Conservation (phyloP, 2,329 filamentous ascomycete species). For the Cordyceps cateniannulata region DNA sequence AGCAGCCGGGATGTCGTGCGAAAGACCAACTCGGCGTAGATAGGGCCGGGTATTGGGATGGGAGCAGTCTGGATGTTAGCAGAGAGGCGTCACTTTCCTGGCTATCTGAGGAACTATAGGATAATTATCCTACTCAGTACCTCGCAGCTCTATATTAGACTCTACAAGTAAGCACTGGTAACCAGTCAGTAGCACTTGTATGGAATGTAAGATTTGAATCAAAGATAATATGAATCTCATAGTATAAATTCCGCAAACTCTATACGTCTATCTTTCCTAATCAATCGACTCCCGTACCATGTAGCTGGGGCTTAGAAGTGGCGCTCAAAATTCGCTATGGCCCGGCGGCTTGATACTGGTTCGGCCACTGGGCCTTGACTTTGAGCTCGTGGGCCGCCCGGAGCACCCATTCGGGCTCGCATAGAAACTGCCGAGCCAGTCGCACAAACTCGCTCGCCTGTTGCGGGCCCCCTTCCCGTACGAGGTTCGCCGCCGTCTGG, state of each 20-base stretch:
- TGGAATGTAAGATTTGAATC: no score
- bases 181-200: no score
- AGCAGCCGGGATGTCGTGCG: conserved; percentile 24
- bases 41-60: not conserved
- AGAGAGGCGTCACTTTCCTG: not conserved
- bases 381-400: conserved; percentile 65
- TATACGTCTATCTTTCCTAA: no score
- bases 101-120: not conserved
- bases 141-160: no score
- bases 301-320: no score
- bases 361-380: conserved; percentile 64
- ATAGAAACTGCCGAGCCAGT: conserved; percentile 71
- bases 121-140: no score
- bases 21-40: not conserved
- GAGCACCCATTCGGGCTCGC: conserved; percentile 74
- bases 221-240: no score
- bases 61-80: not conserved
- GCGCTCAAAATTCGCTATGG: no score
- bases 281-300: no score
- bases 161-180: no score
- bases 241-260: no score
- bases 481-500: conserved; percentile 55
- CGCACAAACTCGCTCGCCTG: conserved; percentile 61
- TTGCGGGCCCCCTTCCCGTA: conserved; percentile 45
- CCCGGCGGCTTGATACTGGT: conserved; percentile 49